phyloP scores from a whole-genome alignment of 805 yeast species.

The Wickerhamomyces queroliae region DNA sequence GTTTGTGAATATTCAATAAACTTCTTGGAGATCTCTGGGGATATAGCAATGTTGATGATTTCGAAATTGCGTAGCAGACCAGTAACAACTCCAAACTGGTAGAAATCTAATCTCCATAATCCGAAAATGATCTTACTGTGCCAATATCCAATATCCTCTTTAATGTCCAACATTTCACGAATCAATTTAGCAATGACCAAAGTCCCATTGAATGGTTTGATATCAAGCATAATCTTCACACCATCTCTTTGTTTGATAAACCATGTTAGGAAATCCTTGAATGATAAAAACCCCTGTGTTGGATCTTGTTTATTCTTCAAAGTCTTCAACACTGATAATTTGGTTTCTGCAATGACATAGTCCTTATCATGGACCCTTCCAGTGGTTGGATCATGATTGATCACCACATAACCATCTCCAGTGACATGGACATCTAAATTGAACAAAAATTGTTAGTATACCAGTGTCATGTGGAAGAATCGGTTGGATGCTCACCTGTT shows the following conservation, averaged over 20 bases:
- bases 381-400: slow-evolving; percentile 48
- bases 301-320: slow-evolving; percentile 28
- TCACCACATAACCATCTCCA: slow-evolving; percentile 44
- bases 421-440: slow-evolving; percentile 48
- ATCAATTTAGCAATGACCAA: slow-evolving; percentile 34
- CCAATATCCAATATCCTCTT: slow-evolving; percentile 39
- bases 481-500: slow-evolving; percentile 28
- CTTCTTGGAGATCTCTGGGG: slow-evolving; percentile 25
- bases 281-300: slow-evolving; percentile 33
- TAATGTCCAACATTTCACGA: slow-evolving; percentile 28
- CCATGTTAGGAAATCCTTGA: slow-evolving; percentile 36
- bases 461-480: too few relatives aligned
- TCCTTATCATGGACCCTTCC: slow-evolving; percentile 41
- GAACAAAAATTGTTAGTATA: not conserved
- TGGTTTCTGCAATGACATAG: slow-evolving; percentile 29
- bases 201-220: slow-evolving; percentile 41
- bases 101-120: slow-evolving; percentile 44
- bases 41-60: slow-evolving; percentile 29
- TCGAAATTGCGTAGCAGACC: slow-evolving; percentile 30
- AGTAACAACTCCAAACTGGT: slow-evolving; percentile 32
- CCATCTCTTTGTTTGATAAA: slow-evolving; percentile 17
- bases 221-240: slow-evolving; percentile 40
- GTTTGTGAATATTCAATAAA: slow-evolving; percentile 31
- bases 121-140: slow-evolving; percentile 41
- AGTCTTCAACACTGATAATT: slow-evolving; percentile 28